Conservation (phyloP, 441 rosid genomes). For the Jatropha podagrica region DNA sequence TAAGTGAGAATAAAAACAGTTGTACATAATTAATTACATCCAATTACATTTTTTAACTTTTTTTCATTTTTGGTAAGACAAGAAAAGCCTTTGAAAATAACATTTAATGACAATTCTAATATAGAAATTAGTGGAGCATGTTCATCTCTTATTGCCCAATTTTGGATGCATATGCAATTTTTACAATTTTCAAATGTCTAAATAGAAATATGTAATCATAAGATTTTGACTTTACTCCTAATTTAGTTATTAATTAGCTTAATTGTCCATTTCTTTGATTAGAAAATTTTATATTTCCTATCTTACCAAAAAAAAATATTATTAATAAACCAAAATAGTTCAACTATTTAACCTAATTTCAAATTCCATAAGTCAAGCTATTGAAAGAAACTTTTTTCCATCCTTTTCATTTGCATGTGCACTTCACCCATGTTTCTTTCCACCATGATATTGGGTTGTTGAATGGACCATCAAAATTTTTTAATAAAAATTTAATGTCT, state of each 20-base stretch:
- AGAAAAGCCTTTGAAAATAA: background rate
- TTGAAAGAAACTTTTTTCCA: background rate
- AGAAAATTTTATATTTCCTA: background rate
- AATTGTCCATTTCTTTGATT: conserved; percentile 2
- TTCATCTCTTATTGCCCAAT: background rate
- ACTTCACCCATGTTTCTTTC: background rate
- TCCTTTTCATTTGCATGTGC: conserved; percentile 37
- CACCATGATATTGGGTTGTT: background rate
- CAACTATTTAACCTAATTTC: background rate
- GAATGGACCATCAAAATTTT: conserved; percentile 1
- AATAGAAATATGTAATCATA: background rate
- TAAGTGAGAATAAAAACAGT: background rate
- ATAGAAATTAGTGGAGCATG: background rate
- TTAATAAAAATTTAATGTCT: background rate
- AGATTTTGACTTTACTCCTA: conserved; percentile 2
- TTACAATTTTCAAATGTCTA: background rate
- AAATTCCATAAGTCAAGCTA: background rate
- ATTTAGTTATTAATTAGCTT: background rate
- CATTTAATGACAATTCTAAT: background rate
- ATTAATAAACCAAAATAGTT: background rate
- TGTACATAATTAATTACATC: background rate
- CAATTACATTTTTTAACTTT: background rate
- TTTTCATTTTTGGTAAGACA: background rate
- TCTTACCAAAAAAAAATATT: background rate
- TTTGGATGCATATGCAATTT: background rate